These are phyloP conservation scores for Abortiporus biennis DNA, from an alignment of 1,284 basidiomycete genomes.

Conservation along the genomic window DNA sequence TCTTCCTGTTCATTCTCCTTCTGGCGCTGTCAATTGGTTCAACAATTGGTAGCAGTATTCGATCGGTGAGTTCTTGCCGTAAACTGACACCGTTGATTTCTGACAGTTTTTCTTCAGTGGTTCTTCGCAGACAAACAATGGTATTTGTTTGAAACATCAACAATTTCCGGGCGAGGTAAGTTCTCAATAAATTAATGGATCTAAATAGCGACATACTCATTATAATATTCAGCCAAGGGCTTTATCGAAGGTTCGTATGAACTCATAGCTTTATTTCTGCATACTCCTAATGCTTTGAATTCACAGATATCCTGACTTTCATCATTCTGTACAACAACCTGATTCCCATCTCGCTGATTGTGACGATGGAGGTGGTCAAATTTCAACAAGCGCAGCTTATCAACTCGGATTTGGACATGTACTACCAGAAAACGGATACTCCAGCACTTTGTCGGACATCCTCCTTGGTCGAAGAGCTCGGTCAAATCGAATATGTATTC, in stretches of 20 bases:
- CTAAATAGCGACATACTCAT: conserved; percentile 9
- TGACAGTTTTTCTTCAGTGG: conserved; percentile 41
- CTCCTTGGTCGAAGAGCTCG: conserved; percentile 95
- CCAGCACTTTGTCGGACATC: conserved; percentile 96
- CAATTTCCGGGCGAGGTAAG: conserved; percentile 58
- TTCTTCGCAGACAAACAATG: conserved; percentile 80
- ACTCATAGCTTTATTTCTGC: not conserved
- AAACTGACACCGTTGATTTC: not conserved
- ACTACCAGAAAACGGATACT: conserved; percentile 91
- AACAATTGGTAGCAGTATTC: conserved; percentile 87
- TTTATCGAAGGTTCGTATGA: conserved; percentile 72
- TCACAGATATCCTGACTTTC: conserved; percentile 94
- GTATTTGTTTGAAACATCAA: conserved; percentile 66
- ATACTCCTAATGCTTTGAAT: not conserved
- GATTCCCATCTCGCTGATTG: conserved; percentile 98
- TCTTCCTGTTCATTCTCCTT: conserved; percentile 91
- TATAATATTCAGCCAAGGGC: conserved; percentile 48
- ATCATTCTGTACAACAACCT: conserved; percentile 99
- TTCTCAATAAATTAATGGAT: no score
- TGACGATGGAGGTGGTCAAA: conserved; percentile 99
- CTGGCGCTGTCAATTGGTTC: conserved; percentile 87
- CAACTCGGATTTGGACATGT: conserved; percentile 96
- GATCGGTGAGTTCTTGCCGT: conserved; percentile 37
- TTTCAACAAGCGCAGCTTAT: conserved; percentile 96
- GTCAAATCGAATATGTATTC: conserved; percentile 98